These are phyloP conservation scores for Terfezia boudieri DNA, from an alignment of 495 filamentous ascomycete species.

Conservation along the genomic window DNA sequence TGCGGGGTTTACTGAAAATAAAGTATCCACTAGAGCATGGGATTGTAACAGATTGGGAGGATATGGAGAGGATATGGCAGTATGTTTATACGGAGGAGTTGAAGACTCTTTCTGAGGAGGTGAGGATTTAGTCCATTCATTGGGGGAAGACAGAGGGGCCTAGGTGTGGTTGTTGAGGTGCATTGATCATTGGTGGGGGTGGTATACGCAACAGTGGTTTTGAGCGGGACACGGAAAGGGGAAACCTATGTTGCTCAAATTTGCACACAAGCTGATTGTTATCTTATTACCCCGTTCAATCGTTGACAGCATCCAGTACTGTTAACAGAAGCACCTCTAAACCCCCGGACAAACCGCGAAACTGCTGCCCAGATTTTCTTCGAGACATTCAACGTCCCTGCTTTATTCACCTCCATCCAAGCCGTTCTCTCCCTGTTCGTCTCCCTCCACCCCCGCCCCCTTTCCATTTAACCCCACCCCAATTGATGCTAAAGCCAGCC, in stretches of 20 bases:
- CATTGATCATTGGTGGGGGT: too few relatives aligned
- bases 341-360: slow-evolving; percentile 99
- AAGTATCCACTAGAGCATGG: slow-evolving; percentile 99
- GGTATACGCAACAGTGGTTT: too few relatives aligned
- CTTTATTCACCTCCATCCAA: slow-evolving; percentile 99
- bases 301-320: slow-evolving; percentile 72
- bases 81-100: slow-evolving; percentile 98
- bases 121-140: slow-evolving; percentile 19
- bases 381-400: slow-evolving; percentile 99
- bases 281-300: too few relatives aligned
- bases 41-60: slow-evolving; percentile 99
- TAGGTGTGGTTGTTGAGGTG: neutral
- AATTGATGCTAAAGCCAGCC: neutral
- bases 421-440: slow-evolving; percentile 71
- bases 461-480: slow-evolving; percentile 4
- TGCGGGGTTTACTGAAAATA: slow-evolving; percentile 94
- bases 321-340: slow-evolving; percentile 97
- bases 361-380: slow-evolving; percentile 99
- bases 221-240: too few relatives aligned
- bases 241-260: too few relatives aligned
- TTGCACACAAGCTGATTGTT: too few relatives aligned
- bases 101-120: slow-evolving; percentile 92
- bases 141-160: neutral
- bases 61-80: slow-evolving; percentile 99
- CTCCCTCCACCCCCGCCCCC: slow-evolving; percentile 2